These are phyloP conservation scores for Ophiostoma novo-ulmi DNA, from an alignment of 2,329 filamentous ascomycete species.

Conservation along the genomic window DNA sequence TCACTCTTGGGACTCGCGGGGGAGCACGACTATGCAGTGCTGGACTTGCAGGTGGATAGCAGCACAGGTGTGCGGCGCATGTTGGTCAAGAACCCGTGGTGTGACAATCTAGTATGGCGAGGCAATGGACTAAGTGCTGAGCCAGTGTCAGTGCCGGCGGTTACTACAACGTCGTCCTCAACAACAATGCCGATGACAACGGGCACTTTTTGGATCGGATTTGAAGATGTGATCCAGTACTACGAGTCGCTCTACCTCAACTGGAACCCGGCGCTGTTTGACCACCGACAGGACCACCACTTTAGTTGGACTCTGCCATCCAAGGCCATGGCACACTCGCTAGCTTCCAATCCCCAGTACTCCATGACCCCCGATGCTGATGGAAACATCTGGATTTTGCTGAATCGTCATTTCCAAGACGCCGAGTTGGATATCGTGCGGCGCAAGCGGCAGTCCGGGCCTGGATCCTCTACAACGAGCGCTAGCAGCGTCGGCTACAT, in stretches of 20 bases:
- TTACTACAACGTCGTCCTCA: neutral
- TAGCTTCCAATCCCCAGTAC: constrained; percentile 66
- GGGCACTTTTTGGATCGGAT: constrained; percentile 90
- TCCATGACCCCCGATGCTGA: constrained; percentile 55
- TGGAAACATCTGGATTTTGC: constrained; percentile 72
- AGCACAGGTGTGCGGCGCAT: constrained; percentile 59
- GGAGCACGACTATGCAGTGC: constrained; percentile 89
- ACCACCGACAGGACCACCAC: constrained; percentile 78
- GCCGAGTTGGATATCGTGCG: constrained; percentile 53
- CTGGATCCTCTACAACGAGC: neutral
- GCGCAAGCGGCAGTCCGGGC: constrained; percentile 32
- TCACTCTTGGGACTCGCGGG: constrained; percentile 74
- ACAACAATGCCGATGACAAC: constrained; percentile 21
- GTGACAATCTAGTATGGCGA: constrained; percentile 70
- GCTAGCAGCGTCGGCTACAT: constrained; percentile 61
- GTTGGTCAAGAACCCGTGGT: constrained; percentile 95
- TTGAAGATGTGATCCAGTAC: constrained; percentile 81
- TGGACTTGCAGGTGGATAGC: constrained; percentile 61
- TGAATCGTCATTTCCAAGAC: constrained; percentile 80
- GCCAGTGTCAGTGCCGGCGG: constrained; percentile 14
- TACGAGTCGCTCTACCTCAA: constrained; percentile 97
- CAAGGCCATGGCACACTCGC: constrained; percentile 47
- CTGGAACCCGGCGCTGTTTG: constrained; percentile 87
- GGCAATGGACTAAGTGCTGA: constrained; percentile 39
- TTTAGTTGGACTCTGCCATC: constrained; percentile 69